Evolutionary conservation across 164 flowering plant genomes (phyloP).

Genomic region (Nymphaea colorata): DNA sequence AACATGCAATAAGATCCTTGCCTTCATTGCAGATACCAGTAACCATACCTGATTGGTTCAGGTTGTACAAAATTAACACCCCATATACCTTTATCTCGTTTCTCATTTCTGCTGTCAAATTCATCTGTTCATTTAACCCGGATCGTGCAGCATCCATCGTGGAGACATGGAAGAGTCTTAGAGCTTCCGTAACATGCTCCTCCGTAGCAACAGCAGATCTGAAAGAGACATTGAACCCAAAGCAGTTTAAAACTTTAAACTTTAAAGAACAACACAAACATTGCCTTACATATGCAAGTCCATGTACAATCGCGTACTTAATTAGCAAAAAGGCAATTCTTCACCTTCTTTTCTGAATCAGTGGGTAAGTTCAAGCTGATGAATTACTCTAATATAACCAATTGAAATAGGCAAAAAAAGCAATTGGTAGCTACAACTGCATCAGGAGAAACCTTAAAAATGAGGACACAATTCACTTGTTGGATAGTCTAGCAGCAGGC

Average conservation of each 20-base stretch:
- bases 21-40: not conserved
- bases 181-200: slow-evolving; percentile 73
- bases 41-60: not conserved
- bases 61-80: not conserved
- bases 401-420: too few relatives aligned
- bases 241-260: not conserved
- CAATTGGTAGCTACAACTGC: too few relatives aligned
- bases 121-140: slow-evolving; percentile 70
- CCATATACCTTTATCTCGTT: slow-evolving; percentile 75
- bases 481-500: too few relatives aligned
- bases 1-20: slow-evolving; percentile 3
- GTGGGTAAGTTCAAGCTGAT: too few relatives aligned
- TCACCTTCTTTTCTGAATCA: too few relatives aligned
- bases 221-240: not conserved
- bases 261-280: not conserved
- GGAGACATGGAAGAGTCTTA: slow-evolving; percentile 67
- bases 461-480: too few relatives aligned
- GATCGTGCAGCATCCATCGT: slow-evolving; percentile 98
- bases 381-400: too few relatives aligned
- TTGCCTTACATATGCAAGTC: too few relatives aligned
- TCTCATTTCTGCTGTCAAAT: slow-evolving; percentile 70
- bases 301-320: too few relatives aligned
- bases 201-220: slow-evolving; percentile 84
- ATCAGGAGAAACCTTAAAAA: too few relatives aligned
- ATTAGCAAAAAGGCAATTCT: too few relatives aligned